Percentiles rank a stretch among this genome's conserved stretches.
Evolutionary conservation across 208 protist genomes (phyloP).

Genomic region (Chromosphaera perkinsii): DNA sequence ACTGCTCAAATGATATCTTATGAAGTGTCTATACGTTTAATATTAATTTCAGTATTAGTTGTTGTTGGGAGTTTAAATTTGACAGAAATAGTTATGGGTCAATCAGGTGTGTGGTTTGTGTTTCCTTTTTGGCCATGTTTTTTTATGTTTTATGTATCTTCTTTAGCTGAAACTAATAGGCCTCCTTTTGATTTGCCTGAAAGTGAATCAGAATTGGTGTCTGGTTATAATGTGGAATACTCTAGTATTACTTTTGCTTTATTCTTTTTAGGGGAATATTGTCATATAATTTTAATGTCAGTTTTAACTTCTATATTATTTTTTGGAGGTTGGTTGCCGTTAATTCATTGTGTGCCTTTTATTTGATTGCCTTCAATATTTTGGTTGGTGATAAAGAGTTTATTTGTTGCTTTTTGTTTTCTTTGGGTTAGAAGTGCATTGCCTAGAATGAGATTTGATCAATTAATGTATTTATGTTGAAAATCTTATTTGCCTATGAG

Average conservation of each 20-base stretch:
- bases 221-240: constrained; percentile 48
- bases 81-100: constrained; percentile 36
- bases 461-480: too few relatives aligned
- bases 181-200: constrained; percentile 44
- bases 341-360: too few relatives aligned
- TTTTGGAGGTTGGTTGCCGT: constrained; percentile 21
- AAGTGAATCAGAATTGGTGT: constrained; percentile 41
- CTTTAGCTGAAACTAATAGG: constrained; percentile 46
- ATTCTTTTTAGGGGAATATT: constrained; percentile 37
- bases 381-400: too few relatives aligned
- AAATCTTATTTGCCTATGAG: too few relatives aligned
- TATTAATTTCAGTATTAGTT: constrained; percentile 31
- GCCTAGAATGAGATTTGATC: too few relatives aligned
- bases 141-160: constrained; percentile 41
- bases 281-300: constrained; percentile 27
- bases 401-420: too few relatives aligned
- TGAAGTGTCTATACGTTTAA: constrained; percentile 44
- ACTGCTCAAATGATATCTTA: constrained; percentile 46
- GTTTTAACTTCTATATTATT: constrained; percentile 19
- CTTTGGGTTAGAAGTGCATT: too few relatives aligned
- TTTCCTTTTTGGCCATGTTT: constrained; percentile 30
- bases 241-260: constrained; percentile 25
- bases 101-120: constrained; percentile 36
- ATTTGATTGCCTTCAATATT: too few relatives aligned
- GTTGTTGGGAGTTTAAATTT: constrained; percentile 31